These are phyloP conservation scores for Backusella australiensis DNA, from an alignment of 192 early-diverging fungal species.

Conservation along the genomic window DNA sequence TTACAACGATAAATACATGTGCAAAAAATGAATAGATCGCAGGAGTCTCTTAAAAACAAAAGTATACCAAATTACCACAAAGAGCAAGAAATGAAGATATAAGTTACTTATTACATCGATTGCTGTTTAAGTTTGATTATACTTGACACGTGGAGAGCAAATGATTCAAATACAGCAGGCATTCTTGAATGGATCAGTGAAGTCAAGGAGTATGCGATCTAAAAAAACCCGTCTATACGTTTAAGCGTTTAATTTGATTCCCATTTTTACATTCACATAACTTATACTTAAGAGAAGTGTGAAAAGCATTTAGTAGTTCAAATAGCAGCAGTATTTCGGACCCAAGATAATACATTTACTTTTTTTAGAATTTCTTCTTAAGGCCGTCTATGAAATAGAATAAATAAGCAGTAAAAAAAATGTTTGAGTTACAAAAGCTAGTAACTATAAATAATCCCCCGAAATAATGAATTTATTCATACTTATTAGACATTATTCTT, in stretches of 20 bases:
- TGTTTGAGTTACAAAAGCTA: background rate
- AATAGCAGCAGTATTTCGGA: background rate
- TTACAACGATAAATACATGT: background rate
- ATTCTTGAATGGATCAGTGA: background rate
- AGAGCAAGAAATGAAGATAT: background rate
- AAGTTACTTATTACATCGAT: background rate
- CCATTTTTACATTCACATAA: background rate
- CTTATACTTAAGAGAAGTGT: background rate
- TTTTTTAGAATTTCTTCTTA: background rate
- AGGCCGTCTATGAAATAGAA: background rate
- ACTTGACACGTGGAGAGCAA: background rate
- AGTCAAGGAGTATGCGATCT: background rate
- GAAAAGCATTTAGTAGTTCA: background rate
- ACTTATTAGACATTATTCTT: background rate
- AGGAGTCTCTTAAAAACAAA: background rate
- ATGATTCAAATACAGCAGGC: background rate
- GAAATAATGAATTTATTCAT: background rate
- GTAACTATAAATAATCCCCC: background rate
- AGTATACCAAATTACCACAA: background rate
- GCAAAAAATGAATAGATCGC: background rate
- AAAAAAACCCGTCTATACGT: background rate
- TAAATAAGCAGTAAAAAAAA: background rate
- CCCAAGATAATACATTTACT: background rate
- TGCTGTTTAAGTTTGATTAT: background rate
- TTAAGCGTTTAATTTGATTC: background rate